Conservation (phyloP, 306 rosid genomes). For the Acmispon strigosus region DNA sequence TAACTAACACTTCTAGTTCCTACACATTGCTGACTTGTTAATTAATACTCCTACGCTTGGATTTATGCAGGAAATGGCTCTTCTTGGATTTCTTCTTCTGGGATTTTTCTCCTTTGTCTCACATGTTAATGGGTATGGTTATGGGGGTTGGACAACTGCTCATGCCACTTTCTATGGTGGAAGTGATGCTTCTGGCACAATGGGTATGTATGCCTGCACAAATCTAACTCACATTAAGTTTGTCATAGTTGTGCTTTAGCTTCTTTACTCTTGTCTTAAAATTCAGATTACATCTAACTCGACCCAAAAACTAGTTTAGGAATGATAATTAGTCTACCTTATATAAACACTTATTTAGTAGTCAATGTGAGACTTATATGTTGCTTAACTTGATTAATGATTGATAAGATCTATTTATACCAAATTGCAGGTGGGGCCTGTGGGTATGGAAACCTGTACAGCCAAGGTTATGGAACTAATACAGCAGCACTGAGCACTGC, state of each 20-base stretch:
- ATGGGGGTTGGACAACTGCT: conserved; percentile 34
- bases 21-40: too few species aligned
- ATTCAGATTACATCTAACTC: too few species aligned
- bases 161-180: conserved; percentile 50
- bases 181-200: conserved; percentile 45
- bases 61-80: conserved; percentile 54
- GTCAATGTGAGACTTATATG: too few species aligned
- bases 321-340: too few species aligned
- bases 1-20: too few species aligned
- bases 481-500: conserved; percentile 46
- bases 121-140: conserved; percentile 37
- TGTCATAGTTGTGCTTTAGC: neutral
- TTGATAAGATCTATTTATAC: neutral
- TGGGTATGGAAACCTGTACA: conserved; percentile 43
- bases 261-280: neutral
- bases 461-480: conserved; percentile 42
- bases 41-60: neutral
- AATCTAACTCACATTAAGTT: neutral
- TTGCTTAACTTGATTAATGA: neutral
- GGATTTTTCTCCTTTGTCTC: conserved; percentile 35
- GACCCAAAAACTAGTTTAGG: too few species aligned
- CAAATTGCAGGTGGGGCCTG: conserved; percentile 38
- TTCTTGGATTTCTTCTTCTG: conserved; percentile 30
- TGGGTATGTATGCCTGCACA: conserved; percentile 37
- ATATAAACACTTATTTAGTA: too few species aligned